A percentile compares a stretch with the other conserved stretches of the same genome.
Conservation (phyloP, 306 rosid genomes). For the Nissolia schottii region DNA sequence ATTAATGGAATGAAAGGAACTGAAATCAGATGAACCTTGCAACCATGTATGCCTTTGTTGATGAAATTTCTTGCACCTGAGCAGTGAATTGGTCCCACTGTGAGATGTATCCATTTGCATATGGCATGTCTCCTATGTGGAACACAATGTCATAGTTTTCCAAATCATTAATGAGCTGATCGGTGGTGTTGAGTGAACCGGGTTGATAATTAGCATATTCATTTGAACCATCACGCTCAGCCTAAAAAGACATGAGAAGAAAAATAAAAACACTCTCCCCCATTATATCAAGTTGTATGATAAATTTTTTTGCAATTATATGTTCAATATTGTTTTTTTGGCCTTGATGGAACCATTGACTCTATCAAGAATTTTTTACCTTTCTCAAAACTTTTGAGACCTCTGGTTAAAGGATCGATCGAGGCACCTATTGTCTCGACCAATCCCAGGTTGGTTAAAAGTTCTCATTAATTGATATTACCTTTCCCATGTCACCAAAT, state of each 20-base stretch:
- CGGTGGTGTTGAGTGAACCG: constrained; percentile 73
- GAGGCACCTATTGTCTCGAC: too few species aligned
- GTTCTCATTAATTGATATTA: constrained; percentile 8
- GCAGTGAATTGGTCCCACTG: constrained; percentile 96
- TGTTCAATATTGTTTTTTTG: too few species aligned
- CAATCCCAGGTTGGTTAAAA: too few species aligned
- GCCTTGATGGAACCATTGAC: too few species aligned
- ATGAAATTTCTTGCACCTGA: constrained; percentile 81
- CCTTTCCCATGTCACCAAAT: constrained; percentile 96
- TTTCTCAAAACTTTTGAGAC: too few species aligned
- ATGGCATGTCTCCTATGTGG: constrained; percentile 82
- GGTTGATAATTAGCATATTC: constrained; percentile 79
- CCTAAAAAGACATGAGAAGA: constrained; percentile 38
- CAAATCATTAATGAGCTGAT: constrained; percentile 63
- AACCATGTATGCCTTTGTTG: constrained; percentile 72
- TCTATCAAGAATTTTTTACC: too few species aligned
- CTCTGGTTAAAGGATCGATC: too few species aligned
- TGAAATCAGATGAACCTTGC: constrained; percentile 72
- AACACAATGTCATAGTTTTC: constrained; percentile 61
- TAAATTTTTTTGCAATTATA: too few species aligned
- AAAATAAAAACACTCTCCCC: background rate
- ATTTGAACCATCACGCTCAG: constrained; percentile 85
- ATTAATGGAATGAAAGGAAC: constrained; percentile 3
- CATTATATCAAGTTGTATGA: too few species aligned
- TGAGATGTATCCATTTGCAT: constrained; percentile 83